Evolutionary conservation across 179 eudicot genomes (phyloP), one percentile per base, ranked within the genome.

Genomic region (Beta corolliflora): DNA sequence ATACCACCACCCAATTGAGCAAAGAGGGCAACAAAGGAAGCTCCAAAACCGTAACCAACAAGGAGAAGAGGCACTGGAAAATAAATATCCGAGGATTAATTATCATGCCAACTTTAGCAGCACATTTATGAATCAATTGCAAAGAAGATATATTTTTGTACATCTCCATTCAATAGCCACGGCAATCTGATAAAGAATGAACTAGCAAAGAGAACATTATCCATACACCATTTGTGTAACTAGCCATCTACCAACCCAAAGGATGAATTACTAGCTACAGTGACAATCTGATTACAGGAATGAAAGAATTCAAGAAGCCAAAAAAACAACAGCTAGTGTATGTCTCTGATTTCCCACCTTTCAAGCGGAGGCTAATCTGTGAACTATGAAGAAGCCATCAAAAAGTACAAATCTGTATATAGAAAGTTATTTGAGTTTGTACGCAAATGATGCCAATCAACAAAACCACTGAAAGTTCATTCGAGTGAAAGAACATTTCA

Each of bases 1-100:
- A 97, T 97, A 80, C 99, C 99, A 84, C 99, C 99, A 87, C 99
- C 99, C 90, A 97, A 77, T 87, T 94, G 98, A 83, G 98, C 99
- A 84, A 97, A 96, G 82, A 97, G 98, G 77, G 99, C 99, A 69
- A 97, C 98, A 81, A 94, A 97, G 48, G 99, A 97, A 86, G 98
- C 99, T 81, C 99, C 99, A 89, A 96, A 94, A 48, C 99, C 98
- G 81, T 96, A 96, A 81, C 99, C 99, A 88, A 95, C 99, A 77
- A 96, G 98, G 76, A 96, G 95, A 91, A 95, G 98, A 82, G 98
- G 99, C 89, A 95, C 99, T 95, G 91, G 44, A 80, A 41, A 46
- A 71, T 15, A 14, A 15, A 73, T 23, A 25, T 4, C 41, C 13
- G 41, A 48, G 65, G 36, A 78, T 75, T 68, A 78, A 73, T 75